These are phyloP conservation scores for Arthrinium puccinioides DNA, from an alignment of 2,329 filamentous ascomycete species.

Conservation along the genomic window DNA sequence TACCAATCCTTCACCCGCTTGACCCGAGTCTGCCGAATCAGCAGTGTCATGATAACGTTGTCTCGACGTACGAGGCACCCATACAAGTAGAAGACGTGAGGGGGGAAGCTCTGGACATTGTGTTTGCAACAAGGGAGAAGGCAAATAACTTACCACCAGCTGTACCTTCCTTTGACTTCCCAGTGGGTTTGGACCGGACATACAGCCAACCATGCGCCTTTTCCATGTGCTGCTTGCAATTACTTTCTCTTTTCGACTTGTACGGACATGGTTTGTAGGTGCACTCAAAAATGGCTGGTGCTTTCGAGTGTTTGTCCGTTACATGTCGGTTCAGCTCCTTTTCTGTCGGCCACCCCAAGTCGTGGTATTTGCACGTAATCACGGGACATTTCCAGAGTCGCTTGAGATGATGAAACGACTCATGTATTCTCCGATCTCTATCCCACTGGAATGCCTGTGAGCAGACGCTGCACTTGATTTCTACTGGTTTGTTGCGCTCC, in stretches of 20 bases:
- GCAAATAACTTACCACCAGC: no score
- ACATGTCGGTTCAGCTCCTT: constrained; percentile 95
- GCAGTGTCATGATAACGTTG: no score
- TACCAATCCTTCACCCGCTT: no score
- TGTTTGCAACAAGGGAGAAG: no score
- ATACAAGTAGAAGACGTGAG: no score
- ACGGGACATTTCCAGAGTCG: constrained; percentile 90
- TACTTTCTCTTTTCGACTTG: constrained; percentile 90
- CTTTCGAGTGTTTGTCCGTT: constrained; percentile 87
- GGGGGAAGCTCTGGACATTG: no score
- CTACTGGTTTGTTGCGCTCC: no score
- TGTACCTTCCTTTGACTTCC: no score
- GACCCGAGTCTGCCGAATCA: no score
- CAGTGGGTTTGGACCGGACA: no score
- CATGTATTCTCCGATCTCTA: background rate
- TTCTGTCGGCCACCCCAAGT: constrained; percentile 89
- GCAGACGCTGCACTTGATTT: no score
- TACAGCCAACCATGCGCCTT: constrained; percentile 91
- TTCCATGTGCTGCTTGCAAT: constrained; percentile 99
- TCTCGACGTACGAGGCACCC: no score
- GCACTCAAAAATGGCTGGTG: constrained; percentile 78
- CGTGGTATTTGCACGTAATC: constrained; percentile 78
- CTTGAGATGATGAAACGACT: background rate
- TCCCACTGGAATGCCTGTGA: background rate
- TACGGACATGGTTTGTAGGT: constrained; percentile 78